These are phyloP conservation scores for Elaphomyces granulatus DNA, from an alignment of 495 filamentous ascomycete genomes.

Conservation along the genomic window DNA sequence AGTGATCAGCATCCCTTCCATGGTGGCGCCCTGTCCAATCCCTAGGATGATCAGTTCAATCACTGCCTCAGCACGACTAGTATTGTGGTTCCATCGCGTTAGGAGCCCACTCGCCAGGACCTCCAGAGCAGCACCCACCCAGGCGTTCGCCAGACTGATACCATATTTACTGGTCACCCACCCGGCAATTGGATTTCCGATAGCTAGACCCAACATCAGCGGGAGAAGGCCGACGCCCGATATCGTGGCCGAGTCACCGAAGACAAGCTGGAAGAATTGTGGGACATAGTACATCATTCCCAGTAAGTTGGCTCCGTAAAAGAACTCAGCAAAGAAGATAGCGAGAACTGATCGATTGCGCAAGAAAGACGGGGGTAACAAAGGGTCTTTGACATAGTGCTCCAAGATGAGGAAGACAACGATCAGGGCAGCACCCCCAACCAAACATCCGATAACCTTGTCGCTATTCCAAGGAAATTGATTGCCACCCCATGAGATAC, in stretches of 20 bases:
- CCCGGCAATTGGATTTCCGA: slow-evolving; percentile 16
- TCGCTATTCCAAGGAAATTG: not conserved
- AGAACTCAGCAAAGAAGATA: slow-evolving; percentile 2
- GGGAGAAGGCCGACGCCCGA: slow-evolving; percentile 5
- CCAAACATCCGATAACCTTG: not conserved
- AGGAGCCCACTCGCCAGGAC: slow-evolving; percentile 15
- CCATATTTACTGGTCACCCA: slow-evolving; percentile 1
- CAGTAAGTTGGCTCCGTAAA: slow-evolving; percentile 24
- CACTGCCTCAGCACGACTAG: not conserved
- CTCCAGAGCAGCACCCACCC: slow-evolving; percentile 19
- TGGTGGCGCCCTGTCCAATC: not conserved
- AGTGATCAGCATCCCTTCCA: slow-evolving; percentile 1
- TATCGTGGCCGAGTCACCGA: slow-evolving; percentile 1
- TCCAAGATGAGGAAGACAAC: slow-evolving; percentile 13
- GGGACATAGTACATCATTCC: slow-evolving; percentile 4
- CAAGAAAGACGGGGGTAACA: slow-evolving; percentile 2
- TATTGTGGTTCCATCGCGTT: not conserved
- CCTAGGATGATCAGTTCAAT: not conserved
- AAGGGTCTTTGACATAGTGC: slow-evolving; percentile 1
- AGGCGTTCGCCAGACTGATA: slow-evolving; percentile 1
- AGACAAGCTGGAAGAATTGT: slow-evolving; percentile 4
- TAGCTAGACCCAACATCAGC: slow-evolving; percentile 1
- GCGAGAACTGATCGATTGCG: slow-evolving; percentile 3
- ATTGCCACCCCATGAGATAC: slow-evolving; percentile 1
- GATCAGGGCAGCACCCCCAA: slow-evolving; percentile 5